Base-by-base conservation (phyloP, 2,329 filamentous ascomycete species). In the Calonectria naviculata region DNA sequence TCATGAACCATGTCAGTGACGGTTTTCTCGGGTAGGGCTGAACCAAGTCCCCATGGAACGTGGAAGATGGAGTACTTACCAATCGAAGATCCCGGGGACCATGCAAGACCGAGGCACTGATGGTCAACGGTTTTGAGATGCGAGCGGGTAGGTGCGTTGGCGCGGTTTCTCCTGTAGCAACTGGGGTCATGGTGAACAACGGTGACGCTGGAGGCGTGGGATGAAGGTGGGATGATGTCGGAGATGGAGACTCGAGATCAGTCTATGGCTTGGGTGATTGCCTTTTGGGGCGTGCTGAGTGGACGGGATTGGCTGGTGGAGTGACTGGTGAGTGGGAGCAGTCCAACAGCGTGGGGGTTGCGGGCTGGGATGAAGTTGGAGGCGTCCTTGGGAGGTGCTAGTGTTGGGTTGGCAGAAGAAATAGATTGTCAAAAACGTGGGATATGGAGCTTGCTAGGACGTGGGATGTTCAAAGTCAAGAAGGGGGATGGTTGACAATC, bases 61-160 rank as follows among this genome's bases (percentile, higher is more conserved):
- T 19, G 21, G 52, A 31, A 46, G 58, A 62, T 47, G 65, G 65
- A 65, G 34, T 31, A 81, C 85, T 85, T 83, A 91, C 89, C 85
- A 90, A 83, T 84, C 88, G 86, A 70, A 91, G 80, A 81, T 91
- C 89, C 66, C 84, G 83, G 65, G 88, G 87, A 6, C 89, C 89
- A 85, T 91, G 87, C 78, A 91, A 82, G 70, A 90, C 88, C 66
- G 88, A 89, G 60, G 88, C 88, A 79, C 81, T 86, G 79, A 90
- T 84, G 60, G 83, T 83, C 67, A 83, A 84, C 69, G 80, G 74
- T 79, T 87, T 87, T 26, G 82, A 81, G 64, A 73, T 70, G 75
- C 81, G 80, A 71, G 81, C 80, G 80, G 85, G 83, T 80, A 85
- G 79, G 76, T 85, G 85, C 83, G 84, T 83, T 80, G 85, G 82